Conservation (phyloP, 1,284 basidiomycete genomes). For the Rhodotorula glutinis region DNA sequence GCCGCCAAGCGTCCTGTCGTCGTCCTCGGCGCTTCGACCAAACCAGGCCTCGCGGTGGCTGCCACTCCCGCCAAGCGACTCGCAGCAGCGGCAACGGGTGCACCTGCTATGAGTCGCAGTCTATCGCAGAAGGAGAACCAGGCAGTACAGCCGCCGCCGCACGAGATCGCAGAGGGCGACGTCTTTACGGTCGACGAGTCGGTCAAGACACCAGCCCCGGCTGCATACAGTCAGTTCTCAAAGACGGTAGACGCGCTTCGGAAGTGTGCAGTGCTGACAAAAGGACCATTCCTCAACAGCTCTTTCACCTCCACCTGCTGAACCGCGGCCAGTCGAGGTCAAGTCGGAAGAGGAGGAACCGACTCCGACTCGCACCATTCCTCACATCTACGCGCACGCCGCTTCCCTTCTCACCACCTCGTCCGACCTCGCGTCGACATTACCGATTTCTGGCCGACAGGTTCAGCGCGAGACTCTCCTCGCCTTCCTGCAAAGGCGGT, state of each 20-base stretch:
- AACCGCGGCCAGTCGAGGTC: neutral
- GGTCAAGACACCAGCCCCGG: neutral
- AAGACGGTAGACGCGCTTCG: too few species aligned
- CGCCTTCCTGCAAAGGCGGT: slow-evolving; percentile 42
- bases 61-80: neutral
- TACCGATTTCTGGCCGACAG: slow-evolving; percentile 46
- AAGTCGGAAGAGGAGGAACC: neutral
- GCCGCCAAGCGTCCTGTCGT: slow-evolving; percentile 5
- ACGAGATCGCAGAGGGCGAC: neutral
- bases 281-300: neutral
- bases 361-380: slow-evolving; percentile 1
- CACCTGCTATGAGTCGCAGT: neutral
- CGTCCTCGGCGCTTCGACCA: slow-evolving; percentile 2
- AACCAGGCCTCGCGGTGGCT: neutral
- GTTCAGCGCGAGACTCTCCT: slow-evolving; percentile 44
- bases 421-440: slow-evolving; percentile 37
- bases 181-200: too few species aligned
- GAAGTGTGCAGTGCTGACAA: too few species aligned
- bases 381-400: slow-evolving; percentile 49
- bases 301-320: neutral
- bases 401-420: slow-evolving; percentile 45
- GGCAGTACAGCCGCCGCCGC: neutral
- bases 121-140: slow-evolving; percentile 1
- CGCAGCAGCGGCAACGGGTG: neutral
- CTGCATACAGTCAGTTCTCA: neutral